Evolutionary conservation across 108 stramenopile species (phyloP), one percentile per base, ranked within the genome.

Genomic region (Licmophora abbreviata): DNA sequence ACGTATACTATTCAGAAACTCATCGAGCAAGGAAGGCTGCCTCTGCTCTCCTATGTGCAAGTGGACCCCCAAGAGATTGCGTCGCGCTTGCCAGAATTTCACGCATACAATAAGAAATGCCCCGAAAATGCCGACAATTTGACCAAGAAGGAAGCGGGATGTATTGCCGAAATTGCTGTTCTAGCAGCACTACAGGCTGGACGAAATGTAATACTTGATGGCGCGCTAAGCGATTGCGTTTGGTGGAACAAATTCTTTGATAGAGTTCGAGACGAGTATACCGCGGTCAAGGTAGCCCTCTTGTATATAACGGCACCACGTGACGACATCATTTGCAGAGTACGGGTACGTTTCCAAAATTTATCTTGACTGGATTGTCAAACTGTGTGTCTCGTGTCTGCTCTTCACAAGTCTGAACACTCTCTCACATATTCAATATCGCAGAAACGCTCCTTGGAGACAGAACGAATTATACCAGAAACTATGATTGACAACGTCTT

Each of bases 141-240:
- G 41, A 81, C 73, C 0, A 30, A 54, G 27, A 76, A 74, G 25
- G 79, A 81, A 49, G 42, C 60, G 23, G 71, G 77, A 12, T 76
- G 63, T 48, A 81, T 86, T 38, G 63, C 60, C 7, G 80, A 86
- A 50, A 58, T 81, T 20, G 20, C 79, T 10, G 45, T 52, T 15
- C 43, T 63, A 35, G 77, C 66, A 29, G 64, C 87, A 46, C 26
- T 79, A 64, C 55, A 70, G 33, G 45, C 52, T 22, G 74, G 75
- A 8, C 59, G 66, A 35, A 83, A 85, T 48, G 81, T 93, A 9
- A 47, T 88, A n/a, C 64, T 85, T 40, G 82, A 89, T 64, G 78
- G 81, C 2, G 54, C 61, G 15, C 56, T 74, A 37, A 29, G 36
- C 25, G 71, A 87, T 68, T 26, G 44, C 15, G 36, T 68, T 23